These are phyloP conservation scores for Mycoemilia scoparia DNA, from an alignment of 192 early-diverging fungal genomes.

Conservation along the genomic window DNA sequence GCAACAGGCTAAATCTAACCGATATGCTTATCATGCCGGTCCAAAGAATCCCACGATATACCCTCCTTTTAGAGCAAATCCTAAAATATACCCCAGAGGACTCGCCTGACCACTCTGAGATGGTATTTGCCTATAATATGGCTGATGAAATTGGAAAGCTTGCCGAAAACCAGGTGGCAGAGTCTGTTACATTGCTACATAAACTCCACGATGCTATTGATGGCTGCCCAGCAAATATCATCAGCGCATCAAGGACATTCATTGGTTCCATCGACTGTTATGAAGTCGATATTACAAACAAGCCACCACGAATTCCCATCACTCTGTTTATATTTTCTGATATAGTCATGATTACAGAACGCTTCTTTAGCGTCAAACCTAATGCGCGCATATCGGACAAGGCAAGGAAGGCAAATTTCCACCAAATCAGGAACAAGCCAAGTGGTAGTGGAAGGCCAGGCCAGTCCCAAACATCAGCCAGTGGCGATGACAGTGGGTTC, in stretches of 20 bases:
- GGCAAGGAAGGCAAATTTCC: constrained; percentile 8
- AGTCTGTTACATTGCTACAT: constrained; percentile 27
- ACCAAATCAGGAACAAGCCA: not conserved
- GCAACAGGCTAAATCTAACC: constrained; percentile 42
- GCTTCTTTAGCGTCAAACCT: constrained; percentile 21
- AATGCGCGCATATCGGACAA: constrained; percentile 23
- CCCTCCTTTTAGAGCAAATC: constrained; percentile 38
- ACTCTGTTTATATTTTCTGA: constrained; percentile 28
- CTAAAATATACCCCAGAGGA: constrained; percentile 19
- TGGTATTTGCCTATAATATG: constrained; percentile 22
- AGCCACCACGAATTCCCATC: constrained; percentile 22
- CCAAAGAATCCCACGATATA: constrained; percentile 63
- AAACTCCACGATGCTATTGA: constrained; percentile 26
- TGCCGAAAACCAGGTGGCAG: constrained; percentile 29
- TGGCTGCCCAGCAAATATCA: constrained; percentile 31
- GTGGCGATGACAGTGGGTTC: not conserved
- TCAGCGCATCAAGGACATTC: constrained; percentile 32
- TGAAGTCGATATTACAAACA: constrained; percentile 25
- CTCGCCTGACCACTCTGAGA: constrained; percentile 16
- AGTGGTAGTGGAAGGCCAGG: not conserved
- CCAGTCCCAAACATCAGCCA: not conserved
- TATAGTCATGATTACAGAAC: constrained; percentile 29
- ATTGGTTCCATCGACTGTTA: constrained; percentile 25
- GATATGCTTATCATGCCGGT: constrained; percentile 64
- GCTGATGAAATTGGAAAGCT: constrained; percentile 32